Evolutionary conservation across 2,329 filamentous ascomycete species (phyloP).

Genomic region (Alternaria infectoria): DNA sequence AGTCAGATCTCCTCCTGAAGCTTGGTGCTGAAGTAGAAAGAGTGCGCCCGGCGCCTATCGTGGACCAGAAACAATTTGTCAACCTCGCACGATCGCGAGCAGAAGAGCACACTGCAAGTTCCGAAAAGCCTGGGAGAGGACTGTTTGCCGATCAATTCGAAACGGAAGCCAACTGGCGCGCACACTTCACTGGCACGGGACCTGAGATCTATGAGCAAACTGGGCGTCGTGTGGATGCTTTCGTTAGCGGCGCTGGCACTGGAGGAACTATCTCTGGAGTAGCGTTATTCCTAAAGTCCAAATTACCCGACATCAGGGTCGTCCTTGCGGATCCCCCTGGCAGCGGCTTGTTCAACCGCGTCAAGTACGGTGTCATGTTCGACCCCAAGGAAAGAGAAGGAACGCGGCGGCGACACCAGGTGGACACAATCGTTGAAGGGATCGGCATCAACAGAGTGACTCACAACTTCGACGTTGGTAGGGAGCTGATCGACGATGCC

Average conservation of each 20-base stretch:
- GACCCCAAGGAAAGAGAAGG: constrained; percentile 87
- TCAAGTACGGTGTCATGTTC: constrained; percentile 96
- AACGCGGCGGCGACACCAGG: constrained; percentile 84
- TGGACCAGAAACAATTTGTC: constrained; percentile 92
- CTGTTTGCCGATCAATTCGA: constrained; percentile 99
- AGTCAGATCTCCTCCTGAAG: constrained; percentile 85
- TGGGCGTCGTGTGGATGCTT: constrained; percentile 76
- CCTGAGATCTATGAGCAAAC: constrained; percentile 88
- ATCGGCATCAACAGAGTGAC: constrained; percentile 96
- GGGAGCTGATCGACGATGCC: constrained; percentile 87
- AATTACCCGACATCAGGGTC: constrained; percentile 68
- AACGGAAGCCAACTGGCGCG: constrained; percentile 83
- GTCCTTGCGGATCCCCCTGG: constrained; percentile 94
- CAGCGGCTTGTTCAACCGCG: constrained; percentile 88
- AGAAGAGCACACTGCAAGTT: constrained; percentile 69
- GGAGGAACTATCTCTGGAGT: constrained; percentile 93
- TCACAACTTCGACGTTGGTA: constrained; percentile 85
- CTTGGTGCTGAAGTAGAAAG: constrained; percentile 92
- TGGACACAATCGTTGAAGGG: constrained; percentile 95
- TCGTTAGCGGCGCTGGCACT: constrained; percentile 91
- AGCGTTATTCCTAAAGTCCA: constrained; percentile 79
- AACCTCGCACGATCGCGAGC: constrained; percentile 85
- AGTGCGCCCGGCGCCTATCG: constrained; percentile 88
- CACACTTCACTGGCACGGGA: constrained; percentile 82
- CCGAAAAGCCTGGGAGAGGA: constrained; percentile 70